Evolutionary conservation across 768 basidiomycete genomes (phyloP).

Genomic region (Russula griseocarnosa): DNA sequence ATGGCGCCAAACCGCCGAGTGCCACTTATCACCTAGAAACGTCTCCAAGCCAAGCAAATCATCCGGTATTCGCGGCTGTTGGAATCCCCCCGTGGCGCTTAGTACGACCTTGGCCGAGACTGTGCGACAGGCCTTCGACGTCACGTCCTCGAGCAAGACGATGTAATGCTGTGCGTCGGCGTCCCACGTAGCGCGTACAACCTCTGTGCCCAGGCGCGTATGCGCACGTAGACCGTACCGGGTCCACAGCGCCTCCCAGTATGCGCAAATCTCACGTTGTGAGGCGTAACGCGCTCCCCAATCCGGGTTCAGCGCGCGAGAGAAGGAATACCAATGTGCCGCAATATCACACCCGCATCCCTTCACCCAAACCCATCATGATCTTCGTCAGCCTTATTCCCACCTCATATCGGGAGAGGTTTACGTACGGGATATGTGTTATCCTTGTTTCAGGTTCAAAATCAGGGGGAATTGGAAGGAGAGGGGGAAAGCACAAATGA

Average conservation of each 20-base stretch:
- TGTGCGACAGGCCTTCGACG: slow-evolving; percentile 1
- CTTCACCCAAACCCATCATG: not conserved
- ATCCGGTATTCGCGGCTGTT: slow-evolving; percentile 31
- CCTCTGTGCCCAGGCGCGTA: slow-evolving; percentile 32
- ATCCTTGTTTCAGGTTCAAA: slow-evolving; percentile 16
- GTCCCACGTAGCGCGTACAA: slow-evolving; percentile 35
- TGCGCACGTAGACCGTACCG: slow-evolving; percentile 28
- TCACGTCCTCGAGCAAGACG: slow-evolving; percentile 30
- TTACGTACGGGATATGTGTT: slow-evolving; percentile 33
- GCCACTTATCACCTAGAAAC: slow-evolving; percentile 51
- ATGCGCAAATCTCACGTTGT: slow-evolving; percentile 34
- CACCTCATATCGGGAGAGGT: no score
- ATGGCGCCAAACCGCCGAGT: slow-evolving; percentile 54
- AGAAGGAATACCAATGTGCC: slow-evolving; percentile 33
- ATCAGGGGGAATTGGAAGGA: not conserved
- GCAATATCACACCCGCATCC: slow-evolving; percentile 34
- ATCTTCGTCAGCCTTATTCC: not conserved
- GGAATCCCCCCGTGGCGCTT: slow-evolving; percentile 33
- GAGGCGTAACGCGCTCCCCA: slow-evolving; percentile 31
- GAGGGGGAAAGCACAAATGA: not conserved
- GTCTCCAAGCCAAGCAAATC: slow-evolving; percentile 30
- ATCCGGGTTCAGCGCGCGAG: slow-evolving; percentile 31
- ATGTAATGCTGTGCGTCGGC: slow-evolving; percentile 29
- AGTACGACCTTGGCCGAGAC: slow-evolving; percentile 33
- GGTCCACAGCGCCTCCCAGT: slow-evolving; percentile 30